Percentiles rank a stretch among this genome's conserved stretches.
These are phyloP conservation scores for Raphanus sativus DNA, from an alignment of 345 rosid genomes.

Conservation along the genomic window DNA sequence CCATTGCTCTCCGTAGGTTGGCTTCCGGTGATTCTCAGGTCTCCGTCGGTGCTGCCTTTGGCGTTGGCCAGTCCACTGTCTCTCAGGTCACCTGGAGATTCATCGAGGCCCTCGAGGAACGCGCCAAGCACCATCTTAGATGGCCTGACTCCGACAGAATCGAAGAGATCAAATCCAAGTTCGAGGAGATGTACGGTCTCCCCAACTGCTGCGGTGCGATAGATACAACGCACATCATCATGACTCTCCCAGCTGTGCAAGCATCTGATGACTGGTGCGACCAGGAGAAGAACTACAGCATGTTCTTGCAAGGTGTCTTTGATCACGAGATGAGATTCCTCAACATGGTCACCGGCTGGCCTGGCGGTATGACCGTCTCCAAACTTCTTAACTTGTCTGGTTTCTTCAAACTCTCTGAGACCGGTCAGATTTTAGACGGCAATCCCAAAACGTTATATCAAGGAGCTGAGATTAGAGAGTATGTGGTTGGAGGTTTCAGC, in stretches of 20 bases:
- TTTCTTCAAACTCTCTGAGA: conserved; percentile 67
- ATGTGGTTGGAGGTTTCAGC: conserved; percentile 68
- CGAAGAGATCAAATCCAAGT: conserved; percentile 65
- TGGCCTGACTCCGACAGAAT: conserved; percentile 75
- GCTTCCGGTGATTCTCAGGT: conserved; percentile 99
- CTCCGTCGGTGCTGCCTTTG: conserved; percentile 84
- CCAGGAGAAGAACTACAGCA: conserved; percentile 80
- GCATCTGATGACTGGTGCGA: conserved; percentile 97
- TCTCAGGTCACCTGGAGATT: conserved; percentile 99
- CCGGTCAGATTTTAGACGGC: conserved; percentile 64
- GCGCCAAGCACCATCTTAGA: conserved; percentile 77
- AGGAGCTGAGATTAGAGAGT: conserved; percentile 60
- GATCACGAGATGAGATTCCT: conserved; percentile 92
- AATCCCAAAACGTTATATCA: conserved; percentile 40
- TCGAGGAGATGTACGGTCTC: conserved; percentile 64
- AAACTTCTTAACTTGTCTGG: conserved; percentile 74
- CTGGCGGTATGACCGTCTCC: conserved; percentile 79
- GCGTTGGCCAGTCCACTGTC: conserved; percentile 96
- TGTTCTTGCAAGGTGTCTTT: conserved; percentile 84
- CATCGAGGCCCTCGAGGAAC: conserved; percentile 93
- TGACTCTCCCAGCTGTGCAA: conserved; percentile 93
- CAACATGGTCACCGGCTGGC: conserved; percentile 94
- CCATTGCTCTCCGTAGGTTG: conserved; percentile 79
- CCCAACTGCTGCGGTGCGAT: conserved; percentile 91
- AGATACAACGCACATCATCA: conserved; percentile 81